Base-by-base conservation (phyloP, 805 yeast genomes). In the Ogataea polymorpha region DNA sequence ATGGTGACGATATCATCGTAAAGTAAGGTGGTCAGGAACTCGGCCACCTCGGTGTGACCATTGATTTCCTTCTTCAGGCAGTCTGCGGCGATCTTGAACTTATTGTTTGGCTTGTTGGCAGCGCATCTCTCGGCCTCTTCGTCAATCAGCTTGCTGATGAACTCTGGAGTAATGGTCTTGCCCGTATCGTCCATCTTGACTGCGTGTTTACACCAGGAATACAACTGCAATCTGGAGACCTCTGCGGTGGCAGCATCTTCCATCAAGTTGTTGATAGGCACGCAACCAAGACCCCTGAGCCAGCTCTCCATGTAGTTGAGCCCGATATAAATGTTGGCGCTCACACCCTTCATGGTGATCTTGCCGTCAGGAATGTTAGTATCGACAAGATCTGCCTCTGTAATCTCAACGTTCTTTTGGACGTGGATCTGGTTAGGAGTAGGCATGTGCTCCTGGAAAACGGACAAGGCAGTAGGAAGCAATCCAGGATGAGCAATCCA, bases 181-280 rank as follows among this genome's bases (percentile, higher is more conserved):
- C 80, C 80, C 18, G 79, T 71, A 54, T 82, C 86, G 41, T 77
- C 72, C 46, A 76, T 59, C 41, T 59, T 66, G 32, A 79, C 83
- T 32, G 78, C 77, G 60, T 85, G 90, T 44, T 79, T 82, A 38
- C 80, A 85, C 95, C 95, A 85, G 60, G 86, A 88, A 73, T 81
- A 81, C 52, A 85, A 70, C 66, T 84, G 91, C 46, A 88, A 75
- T 68, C 93, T 76, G 26, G 90, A 81, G 28, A 85, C 95, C 65
- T 85, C 95, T 29, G 93, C 91, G 37, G 95, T 85, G 24, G 93
- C 93, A 21, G 95, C 95, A 63, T 85, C 95, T 66, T 85, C 95
- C 95, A 85, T 85, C 63, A 85, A 71, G 62, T 79, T 77, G 69
- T 85, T 84, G 62, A 85, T 85, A 51, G 95, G 91, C 46, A 83